Evolutionary conservation across 768 basidiomycete species (phyloP).

Genomic region (Omphalotus guepiniiformis): DNA sequence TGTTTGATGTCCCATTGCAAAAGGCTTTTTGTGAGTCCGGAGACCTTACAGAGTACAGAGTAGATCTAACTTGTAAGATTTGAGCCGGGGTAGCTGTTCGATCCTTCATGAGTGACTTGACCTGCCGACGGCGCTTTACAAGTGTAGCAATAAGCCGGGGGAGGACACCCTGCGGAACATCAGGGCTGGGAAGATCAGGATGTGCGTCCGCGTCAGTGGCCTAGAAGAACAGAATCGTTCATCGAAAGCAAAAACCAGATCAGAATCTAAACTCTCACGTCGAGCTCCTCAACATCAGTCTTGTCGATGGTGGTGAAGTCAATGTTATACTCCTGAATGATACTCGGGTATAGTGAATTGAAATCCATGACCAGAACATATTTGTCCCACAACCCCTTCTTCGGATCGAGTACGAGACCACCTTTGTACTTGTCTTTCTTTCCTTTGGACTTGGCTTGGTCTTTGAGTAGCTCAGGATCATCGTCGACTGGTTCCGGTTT

Average conservation of each 20-base stretch:
- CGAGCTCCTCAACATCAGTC: constrained; percentile 53
- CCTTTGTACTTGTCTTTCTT: constrained; percentile 97
- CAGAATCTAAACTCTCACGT: constrained; percentile 17
- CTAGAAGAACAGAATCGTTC: constrained; percentile 7
- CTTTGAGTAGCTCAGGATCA: constrained; percentile 40
- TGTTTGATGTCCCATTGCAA: constrained; percentile 94
- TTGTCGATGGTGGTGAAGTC: constrained; percentile 95
- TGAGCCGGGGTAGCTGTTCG: constrained; percentile 66
- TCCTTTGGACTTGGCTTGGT: constrained; percentile 53
- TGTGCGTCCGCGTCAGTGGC: constrained; percentile 74
- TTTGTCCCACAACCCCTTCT: constrained; percentile 93
- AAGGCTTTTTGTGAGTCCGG: not conserved
- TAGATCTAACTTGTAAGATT: constrained; percentile 65
- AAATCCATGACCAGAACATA: constrained; percentile 99
- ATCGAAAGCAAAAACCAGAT: not conserved
- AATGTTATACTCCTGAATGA: constrained; percentile 99
- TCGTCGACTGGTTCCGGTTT: constrained; percentile 49
- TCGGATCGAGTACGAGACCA: constrained; percentile 95
- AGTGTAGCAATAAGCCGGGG: constrained; percentile 97
- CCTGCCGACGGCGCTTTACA: constrained; percentile 83
- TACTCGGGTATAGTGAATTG: constrained; percentile 98
- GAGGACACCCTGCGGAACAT: constrained; percentile 80
- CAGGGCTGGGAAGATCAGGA: constrained; percentile 78
- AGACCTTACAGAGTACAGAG: not conserved
- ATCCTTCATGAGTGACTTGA: constrained; percentile 95